These are phyloP conservation scores for Penicillium tannophilum DNA, from an alignment of 495 filamentous ascomycete genomes.

Conservation along the genomic window DNA sequence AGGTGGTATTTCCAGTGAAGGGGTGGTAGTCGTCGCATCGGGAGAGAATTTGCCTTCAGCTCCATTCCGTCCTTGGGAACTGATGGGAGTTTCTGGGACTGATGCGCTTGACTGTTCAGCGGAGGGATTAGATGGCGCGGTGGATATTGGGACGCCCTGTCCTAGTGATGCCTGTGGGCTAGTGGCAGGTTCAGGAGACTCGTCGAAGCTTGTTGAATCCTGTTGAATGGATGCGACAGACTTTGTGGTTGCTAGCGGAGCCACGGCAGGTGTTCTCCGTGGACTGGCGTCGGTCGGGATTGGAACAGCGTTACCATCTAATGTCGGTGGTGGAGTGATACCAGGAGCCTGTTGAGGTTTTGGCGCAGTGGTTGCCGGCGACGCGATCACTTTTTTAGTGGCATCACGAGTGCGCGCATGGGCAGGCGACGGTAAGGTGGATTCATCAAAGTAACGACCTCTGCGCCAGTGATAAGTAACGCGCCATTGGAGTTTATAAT, in stretches of 20 bases:
- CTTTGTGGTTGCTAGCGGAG: slow-evolving; percentile 5
- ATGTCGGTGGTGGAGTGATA: slow-evolving; percentile 24
- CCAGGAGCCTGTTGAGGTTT: slow-evolving; percentile 22
- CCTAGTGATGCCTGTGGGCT: slow-evolving; percentile 18
- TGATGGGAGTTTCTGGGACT: slow-evolving; percentile 25
- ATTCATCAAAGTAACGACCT: slow-evolving; percentile 70
- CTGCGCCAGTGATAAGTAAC: slow-evolving; percentile 49
- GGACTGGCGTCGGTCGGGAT: slow-evolving; percentile 24
- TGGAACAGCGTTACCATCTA: slow-evolving; percentile 24
- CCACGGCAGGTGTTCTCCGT: slow-evolving; percentile 17
- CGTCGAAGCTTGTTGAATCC: slow-evolving; percentile 12
- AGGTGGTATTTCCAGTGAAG: slow-evolving; percentile 23
- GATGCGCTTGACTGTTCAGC: slow-evolving; percentile 19
- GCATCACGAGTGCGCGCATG: slow-evolving; percentile 38
- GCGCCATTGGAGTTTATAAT: slow-evolving; percentile 17
- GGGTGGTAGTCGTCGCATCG: slow-evolving; percentile 16
- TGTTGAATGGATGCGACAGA: slow-evolving; percentile 13
- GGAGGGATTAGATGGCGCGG: slow-evolving; percentile 14
- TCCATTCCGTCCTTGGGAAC: slow-evolving; percentile 28
- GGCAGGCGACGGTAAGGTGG: slow-evolving; percentile 63
- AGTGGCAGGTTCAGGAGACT: slow-evolving; percentile 16
- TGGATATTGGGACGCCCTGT: slow-evolving; percentile 11
- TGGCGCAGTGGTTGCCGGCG: slow-evolving; percentile 19
- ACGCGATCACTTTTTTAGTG: slow-evolving; percentile 29
- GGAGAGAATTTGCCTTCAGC: slow-evolving; percentile 19